phyloP scores from a whole-genome alignment of 257 asterid species.

The Solanum chmielewskii region DNA sequence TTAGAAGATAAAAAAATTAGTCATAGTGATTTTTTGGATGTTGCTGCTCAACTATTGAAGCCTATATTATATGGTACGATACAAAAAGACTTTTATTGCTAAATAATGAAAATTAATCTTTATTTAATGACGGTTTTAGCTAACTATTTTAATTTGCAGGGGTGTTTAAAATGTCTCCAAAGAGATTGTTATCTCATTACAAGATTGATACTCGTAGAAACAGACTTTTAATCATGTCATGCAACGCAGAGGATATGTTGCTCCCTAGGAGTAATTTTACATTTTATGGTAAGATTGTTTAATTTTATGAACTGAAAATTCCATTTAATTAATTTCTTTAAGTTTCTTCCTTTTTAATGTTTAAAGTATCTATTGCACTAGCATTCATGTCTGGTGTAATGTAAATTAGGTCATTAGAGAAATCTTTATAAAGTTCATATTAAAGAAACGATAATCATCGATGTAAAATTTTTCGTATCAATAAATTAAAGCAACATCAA shows the following conservation, averaged over 20 bases:
- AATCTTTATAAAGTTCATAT: too few relatives aligned
- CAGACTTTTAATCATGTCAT: slow-evolving; percentile 66
- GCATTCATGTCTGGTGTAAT: background rate
- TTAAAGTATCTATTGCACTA: background rate
- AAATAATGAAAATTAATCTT: background rate
- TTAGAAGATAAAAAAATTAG: background rate
- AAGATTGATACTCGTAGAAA: slow-evolving; percentile 63
- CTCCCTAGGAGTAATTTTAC: slow-evolving; percentile 92
- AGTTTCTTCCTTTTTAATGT: background rate
- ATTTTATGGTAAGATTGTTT: slow-evolving; percentile 41
- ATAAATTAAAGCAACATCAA: background rate
- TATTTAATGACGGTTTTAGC: background rate
- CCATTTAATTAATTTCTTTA: background rate
- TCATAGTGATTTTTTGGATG: slow-evolving; percentile 27
- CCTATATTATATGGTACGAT: slow-evolving; percentile 63
- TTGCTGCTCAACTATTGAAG: slow-evolving; percentile 71
- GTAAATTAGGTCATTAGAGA: too few relatives aligned
- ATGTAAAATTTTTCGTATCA: background rate
- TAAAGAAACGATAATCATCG: background rate
- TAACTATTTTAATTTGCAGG: slow-evolving; percentile 22
- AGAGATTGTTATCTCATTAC: slow-evolving; percentile 84
- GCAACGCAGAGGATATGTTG: slow-evolving; percentile 97
- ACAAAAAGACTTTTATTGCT: background rate
- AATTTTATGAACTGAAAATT: background rate
- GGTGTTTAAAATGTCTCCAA: slow-evolving; percentile 87